These are phyloP conservation scores for Boletus bicolor DNA, from an alignment of 768 basidiomycete genomes.

Conservation along the genomic window DNA sequence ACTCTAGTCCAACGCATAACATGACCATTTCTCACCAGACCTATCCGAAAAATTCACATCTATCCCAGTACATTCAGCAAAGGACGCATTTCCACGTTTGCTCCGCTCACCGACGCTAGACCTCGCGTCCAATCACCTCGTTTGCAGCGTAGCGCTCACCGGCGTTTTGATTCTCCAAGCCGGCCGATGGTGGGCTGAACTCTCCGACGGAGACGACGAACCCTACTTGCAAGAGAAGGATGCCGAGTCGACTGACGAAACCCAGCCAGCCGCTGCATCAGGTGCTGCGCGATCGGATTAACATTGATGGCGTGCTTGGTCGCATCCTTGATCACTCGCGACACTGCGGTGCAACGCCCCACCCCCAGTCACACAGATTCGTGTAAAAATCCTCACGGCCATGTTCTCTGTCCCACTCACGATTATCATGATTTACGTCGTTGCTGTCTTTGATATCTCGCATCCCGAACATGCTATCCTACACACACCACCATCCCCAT, in stretches of 20 bases:
- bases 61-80: constrained; percentile 49
- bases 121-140: constrained; percentile 79
- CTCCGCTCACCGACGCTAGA: constrained; percentile 67
- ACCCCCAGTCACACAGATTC: neutral
- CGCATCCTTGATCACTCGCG: neutral
- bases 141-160: constrained; percentile 84
- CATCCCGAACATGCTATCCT: constrained; percentile 21
- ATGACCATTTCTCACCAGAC: constrained; percentile 36
- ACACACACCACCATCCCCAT: neutral
- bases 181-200: constrained; percentile 82
- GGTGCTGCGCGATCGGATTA: constrained; percentile 4
- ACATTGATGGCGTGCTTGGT: constrained; percentile 7
- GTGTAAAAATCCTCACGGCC: constrained; percentile 8
- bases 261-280: constrained; percentile 1
- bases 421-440: constrained; percentile 23
- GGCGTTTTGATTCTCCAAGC: constrained; percentile 85
- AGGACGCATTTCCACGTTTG: constrained; percentile 58
- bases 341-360: neutral
- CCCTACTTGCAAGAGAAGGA: constrained; percentile 31
- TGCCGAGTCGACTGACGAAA: constrained; percentile 15
- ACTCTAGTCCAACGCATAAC: constrained; percentile 2
- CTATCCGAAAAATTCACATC: constrained; percentile 56
- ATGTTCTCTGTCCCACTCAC: constrained; percentile 10
- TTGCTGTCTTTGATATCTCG: constrained; percentile 28
- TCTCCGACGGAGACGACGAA: constrained; percentile 59